phyloP scores from a whole-genome alignment of 306 rosid species.

The Fragaria vesca region DNA sequence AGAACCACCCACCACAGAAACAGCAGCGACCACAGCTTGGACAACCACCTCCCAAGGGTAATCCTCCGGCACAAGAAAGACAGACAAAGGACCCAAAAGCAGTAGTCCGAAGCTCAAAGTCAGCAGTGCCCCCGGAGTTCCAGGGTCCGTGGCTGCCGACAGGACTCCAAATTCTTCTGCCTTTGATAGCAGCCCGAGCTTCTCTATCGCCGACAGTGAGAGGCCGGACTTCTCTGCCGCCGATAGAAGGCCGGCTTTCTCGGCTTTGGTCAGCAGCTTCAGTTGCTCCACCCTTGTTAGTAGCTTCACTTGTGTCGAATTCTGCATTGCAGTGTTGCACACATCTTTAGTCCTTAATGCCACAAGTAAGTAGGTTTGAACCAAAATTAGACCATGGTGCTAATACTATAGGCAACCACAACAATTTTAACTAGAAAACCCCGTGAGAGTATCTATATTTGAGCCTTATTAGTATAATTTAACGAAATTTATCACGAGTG shows the following conservation, averaged over 20 bases:
- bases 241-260: slow-evolving; percentile 87
- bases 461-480: background rate
- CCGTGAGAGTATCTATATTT: no score
- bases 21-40: slow-evolving; percentile 55
- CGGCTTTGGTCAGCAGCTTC: slow-evolving; percentile 80
- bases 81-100: slow-evolving; percentile 70
- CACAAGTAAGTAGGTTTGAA: background rate
- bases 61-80: slow-evolving; percentile 83
- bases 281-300: slow-evolving; percentile 87
- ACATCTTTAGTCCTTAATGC: background rate
- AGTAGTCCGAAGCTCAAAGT: slow-evolving; percentile 60
- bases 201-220: slow-evolving; percentile 80
- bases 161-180: slow-evolving; percentile 88
- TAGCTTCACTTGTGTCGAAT: slow-evolving; percentile 54
- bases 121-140: slow-evolving; percentile 66
- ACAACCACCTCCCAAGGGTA: slow-evolving; percentile 47
- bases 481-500: background rate
- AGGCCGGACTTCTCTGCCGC: slow-evolving; percentile 85
- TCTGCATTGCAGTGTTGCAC: background rate
- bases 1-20: slow-evolving; percentile 64
- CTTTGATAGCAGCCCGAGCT: slow-evolving; percentile 75
- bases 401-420: background rate
- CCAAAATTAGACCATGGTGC: background rate
- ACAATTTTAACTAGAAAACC: no score
- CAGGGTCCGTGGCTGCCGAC: slow-evolving; percentile 89